Percentiles rank a stretch among this genome's conserved stretches.
These are phyloP conservation scores for Rusavskia elegans DNA, from an alignment of 495 filamentous ascomycete species.

Conservation along the genomic window DNA sequence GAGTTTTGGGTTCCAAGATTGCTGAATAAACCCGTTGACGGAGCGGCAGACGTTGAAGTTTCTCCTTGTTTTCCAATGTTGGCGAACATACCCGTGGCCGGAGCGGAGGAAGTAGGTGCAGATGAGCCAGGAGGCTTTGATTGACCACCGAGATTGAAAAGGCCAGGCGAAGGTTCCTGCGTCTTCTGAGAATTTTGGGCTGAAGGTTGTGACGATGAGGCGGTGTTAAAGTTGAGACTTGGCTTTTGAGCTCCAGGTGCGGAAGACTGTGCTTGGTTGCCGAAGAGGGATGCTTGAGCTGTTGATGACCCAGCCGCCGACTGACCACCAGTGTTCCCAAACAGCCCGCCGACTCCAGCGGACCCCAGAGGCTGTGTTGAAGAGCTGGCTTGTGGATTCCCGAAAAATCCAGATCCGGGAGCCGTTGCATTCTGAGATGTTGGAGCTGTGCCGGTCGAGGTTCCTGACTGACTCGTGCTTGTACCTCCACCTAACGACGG, in stretches of 20 bases:
- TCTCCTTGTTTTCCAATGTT: slow-evolving; percentile 5
- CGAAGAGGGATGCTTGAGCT: slow-evolving; percentile 14
- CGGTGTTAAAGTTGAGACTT: slow-evolving; percentile 5
- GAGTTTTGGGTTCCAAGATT: slow-evolving; percentile 6
- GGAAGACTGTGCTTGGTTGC: background rate
- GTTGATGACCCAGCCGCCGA: slow-evolving; percentile 24
- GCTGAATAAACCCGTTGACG: slow-evolving; percentile 13
- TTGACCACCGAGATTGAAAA: background rate
- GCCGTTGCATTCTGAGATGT: background rate
- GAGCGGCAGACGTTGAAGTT: slow-evolving; percentile 12
- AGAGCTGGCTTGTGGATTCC: background rate
- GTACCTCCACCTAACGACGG: background rate
- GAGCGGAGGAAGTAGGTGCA: slow-evolving; percentile 3
- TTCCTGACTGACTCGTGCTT: background rate
- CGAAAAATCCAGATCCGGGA: background rate
- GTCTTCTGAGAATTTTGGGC: background rate
- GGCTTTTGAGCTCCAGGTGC: slow-evolving; percentile 2
- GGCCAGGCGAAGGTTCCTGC: background rate
- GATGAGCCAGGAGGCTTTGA: slow-evolving; percentile 2
- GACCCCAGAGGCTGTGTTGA: slow-evolving; percentile 1
- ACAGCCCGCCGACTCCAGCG: background rate
- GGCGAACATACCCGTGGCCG: slow-evolving; percentile 13
- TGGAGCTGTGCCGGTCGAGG: background rate
- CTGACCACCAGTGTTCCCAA: slow-evolving; percentile 10
- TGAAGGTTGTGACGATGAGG: slow-evolving; percentile 1